Evolutionary conservation across 2,329 filamentous ascomycete species (phyloP), one percentile per base, ranked within the genome.

Genomic region (Sclerotinia spermophila): DNA sequence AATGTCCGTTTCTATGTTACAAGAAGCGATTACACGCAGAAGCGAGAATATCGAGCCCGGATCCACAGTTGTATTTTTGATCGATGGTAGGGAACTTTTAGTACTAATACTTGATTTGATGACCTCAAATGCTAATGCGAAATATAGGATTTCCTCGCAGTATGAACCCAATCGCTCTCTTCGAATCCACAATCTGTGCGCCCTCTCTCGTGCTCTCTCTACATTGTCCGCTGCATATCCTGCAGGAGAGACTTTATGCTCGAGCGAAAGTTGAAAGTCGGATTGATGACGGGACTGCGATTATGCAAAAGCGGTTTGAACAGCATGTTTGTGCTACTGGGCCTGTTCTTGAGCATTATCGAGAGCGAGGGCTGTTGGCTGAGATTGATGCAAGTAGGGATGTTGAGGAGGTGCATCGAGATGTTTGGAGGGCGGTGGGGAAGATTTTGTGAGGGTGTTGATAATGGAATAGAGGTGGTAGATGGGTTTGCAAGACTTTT

Each of bases 111-210:
- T 33, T 8, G 17, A 2, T 55, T 15, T 33, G 19, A 2, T 11
- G 7, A n/a, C 7, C 3, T 27, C 8, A 19, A 19, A 8, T 27
- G 4, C 58, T 60, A 27, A 60, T 5, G n/a, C 48, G 51, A 61
- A 61, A 55, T 8, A 55, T 35, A 68, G 67, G 67, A 35, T 69
- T 64, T 11, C 67, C 67, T 15, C 44, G 67, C 11, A 55, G 58
- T 19, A 27, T 44, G 7, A 38, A 69, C 8, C 17, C 35, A 27
- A 33, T 55, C 8, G 5, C 42, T 1, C n/a, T 64, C 3, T 69
- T 69, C 21, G 67, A 69, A 33, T 35, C 38, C 2, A 69, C 27
- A 11, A 64, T 64, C 35, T 27, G 45, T 2, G 5, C 35, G 0
- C 67, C 67, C 44, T 35, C 45, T 11, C 11, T 53, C 3, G 67